phyloP scores from a whole-genome alignment of 75 land plant species.

The Selaginella tamariscina region DNA sequence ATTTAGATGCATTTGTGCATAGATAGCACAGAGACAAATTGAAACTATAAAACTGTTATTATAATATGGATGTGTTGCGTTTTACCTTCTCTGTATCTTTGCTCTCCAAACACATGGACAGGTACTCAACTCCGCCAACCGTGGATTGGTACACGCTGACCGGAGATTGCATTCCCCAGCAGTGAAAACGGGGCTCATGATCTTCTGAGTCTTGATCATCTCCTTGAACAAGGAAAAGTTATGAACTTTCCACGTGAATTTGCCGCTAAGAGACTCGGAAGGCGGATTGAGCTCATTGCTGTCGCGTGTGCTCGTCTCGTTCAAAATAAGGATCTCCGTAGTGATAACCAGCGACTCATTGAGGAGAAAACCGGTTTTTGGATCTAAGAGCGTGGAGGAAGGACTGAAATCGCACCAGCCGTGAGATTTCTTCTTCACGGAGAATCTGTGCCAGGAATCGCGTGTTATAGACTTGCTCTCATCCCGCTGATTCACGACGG shows the following conservation, averaged over 20 bases:
- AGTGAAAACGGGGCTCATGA: conserved; percentile 92
- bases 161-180: conserved; percentile 84
- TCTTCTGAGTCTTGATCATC: conserved; percentile 97
- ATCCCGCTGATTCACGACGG: conserved; percentile 51
- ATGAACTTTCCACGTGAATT: conserved; percentile 93
- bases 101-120: conserved; percentile 97
- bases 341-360: conserved; percentile 44
- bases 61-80: too few species aligned
- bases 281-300: conserved; percentile 35
- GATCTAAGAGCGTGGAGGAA: conserved; percentile 43
- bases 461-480: conserved; percentile 58
- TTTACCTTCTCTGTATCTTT: conserved; percentile 89
- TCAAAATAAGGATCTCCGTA: conserved; percentile 67
- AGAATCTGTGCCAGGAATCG: conserved; percentile 89
- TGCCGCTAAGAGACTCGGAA: conserved; percentile 69
- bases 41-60: too few species aligned
- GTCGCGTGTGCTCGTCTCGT: conserved; percentile 57
- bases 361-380: conserved; percentile 52
- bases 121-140: conserved; percentile 60
- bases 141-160: conserved; percentile 87
- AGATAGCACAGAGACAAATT: too few species aligned
- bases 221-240: conserved; percentile 82
- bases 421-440: conserved; percentile 87
- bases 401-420: conserved; percentile 96
- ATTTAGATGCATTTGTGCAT: too few species aligned